These are phyloP conservation scores for Podila epicladia DNA, from an alignment of 192 early-diverging fungal species.

Conservation along the genomic window DNA sequence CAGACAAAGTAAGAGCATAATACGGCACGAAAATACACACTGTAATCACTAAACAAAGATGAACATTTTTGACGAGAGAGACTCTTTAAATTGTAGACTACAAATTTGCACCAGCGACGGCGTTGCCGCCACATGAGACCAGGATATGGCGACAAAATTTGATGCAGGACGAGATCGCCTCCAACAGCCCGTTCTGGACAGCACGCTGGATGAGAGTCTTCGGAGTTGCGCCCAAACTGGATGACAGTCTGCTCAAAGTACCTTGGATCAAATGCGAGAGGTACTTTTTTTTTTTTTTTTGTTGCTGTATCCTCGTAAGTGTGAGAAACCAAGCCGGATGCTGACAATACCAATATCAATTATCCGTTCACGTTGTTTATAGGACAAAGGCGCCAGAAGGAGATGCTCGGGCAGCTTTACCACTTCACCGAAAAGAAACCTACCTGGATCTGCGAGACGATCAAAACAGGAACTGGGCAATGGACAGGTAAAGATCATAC, in stretches of 20 bases:
- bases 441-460: conserved; percentile 48
- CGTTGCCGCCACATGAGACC: conserved; percentile 35
- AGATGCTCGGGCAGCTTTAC: conserved; percentile 19
- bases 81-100: conserved; percentile 15
- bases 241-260: conserved; percentile 48
- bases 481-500: conserved; percentile 25
- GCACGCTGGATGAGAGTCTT: conserved; percentile 50
- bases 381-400: conserved; percentile 20
- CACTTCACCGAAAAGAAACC: conserved; percentile 40
- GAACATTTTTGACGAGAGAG: not conserved
- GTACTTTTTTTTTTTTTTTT: not conserved
- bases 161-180: conserved; percentile 45
- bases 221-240: conserved; percentile 32
- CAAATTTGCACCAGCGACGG: conserved; percentile 41
- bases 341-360: not conserved
- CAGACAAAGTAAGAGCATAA: conserved; percentile 30
- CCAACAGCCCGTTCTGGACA: conserved; percentile 46
- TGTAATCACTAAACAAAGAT: no score
- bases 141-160: conserved; percentile 34
- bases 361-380: not conserved
- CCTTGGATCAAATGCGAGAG: conserved; percentile 52
- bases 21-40: not conserved
- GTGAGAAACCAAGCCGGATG: no score
- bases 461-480: conserved; percentile 46
- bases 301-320: no score